phyloP scores from a whole-genome alignment of 2,329 filamentous ascomycete species.

The Calonectria honghensis region DNA sequence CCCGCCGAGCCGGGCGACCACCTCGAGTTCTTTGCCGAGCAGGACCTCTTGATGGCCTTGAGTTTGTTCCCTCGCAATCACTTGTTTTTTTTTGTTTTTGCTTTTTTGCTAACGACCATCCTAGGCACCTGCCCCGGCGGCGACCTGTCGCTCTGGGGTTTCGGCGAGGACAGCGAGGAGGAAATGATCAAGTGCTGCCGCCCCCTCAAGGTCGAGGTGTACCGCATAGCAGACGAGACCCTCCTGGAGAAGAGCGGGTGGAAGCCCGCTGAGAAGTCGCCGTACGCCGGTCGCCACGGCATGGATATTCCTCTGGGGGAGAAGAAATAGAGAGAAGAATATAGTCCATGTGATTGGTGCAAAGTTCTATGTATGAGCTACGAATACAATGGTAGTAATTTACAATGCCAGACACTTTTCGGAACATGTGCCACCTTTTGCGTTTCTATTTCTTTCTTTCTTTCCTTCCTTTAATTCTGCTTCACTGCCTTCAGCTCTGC shows the following conservation, averaged over 20 bases:
- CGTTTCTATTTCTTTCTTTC: constrained; percentile 9
- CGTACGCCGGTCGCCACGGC: constrained; percentile 67
- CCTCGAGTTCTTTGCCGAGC: constrained; percentile 88
- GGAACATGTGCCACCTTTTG: not conserved
- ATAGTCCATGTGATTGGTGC: not conserved
- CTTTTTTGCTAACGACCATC: too few relatives aligned
- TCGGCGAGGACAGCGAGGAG: constrained; percentile 79
- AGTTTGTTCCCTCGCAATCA: constrained; percentile 60
- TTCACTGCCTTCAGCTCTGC: constrained; percentile 51
- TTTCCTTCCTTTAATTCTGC: constrained; percentile 36
- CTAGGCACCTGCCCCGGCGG: constrained; percentile 84
- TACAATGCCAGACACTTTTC: constrained; percentile 22
- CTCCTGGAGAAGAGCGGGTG: constrained; percentile 74
- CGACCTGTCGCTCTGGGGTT: constrained; percentile 88
- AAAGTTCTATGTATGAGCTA: constrained; percentile 2
- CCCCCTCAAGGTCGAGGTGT: constrained; percentile 85
- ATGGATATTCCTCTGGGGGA: constrained; percentile 52
- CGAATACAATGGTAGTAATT: constrained; percentile 9
- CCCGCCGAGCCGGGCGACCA: constrained; percentile 74
- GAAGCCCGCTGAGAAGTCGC: constrained; percentile 75
- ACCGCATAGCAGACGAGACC: constrained; percentile 72
- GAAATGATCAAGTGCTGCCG: constrained; percentile 83
- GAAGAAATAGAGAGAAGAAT: constrained; percentile 33
- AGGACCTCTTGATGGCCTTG: constrained; percentile 79
- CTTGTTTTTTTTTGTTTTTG: too few relatives aligned